Base-by-base conservation (phyloP, 352 stramenopile genomes). In the Phytophthora pinifolia region DNA sequence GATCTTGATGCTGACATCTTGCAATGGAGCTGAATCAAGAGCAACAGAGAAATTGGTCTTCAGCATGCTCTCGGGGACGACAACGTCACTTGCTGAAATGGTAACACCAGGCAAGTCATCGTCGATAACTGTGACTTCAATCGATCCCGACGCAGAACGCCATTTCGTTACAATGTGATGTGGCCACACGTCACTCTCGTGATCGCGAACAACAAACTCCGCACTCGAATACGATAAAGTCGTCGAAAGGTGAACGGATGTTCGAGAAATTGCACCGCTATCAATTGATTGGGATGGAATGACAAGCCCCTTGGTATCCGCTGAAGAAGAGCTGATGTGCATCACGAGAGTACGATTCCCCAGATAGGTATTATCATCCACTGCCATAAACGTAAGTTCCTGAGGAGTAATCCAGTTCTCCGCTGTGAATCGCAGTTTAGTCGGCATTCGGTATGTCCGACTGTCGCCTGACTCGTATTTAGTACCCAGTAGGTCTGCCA, bases 101-200 rank as follows among this genome's bases (percentile, higher is more conserved):
- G 78, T 86, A 22, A 88, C 53, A 13, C 78, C 80, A 22, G 80
- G 78, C 6, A 88, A 37, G 62, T 91, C 80, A 32, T 91, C 80
- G 39, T 91, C 80, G n/a, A 81, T 41, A 3, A 81, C 54, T 6
- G 46, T 22, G 8, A 78, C 67, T 27, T 71, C 22, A 27, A 89
- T 37, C 0, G 33, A 60, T 14, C 78, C 78, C n/a, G 50, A 55
- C 5, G 29, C 27, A 46, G 76, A 85, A 15, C 51, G 62, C 63
- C 70, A 83, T 37, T 49, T 42, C 1, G 65, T 41, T 35, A 18
- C 55, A 38, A 70, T 74, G 31, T 67, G 54, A 17, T 54, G 59
- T 4, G 80, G 80, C 80, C 80, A 91, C 8, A 41, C 6, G 0
- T 35, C 22, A 25, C 52, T 44, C 6, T 69, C 50, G 1, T 59